A percentile compares a stretch with the other conserved stretches of the same genome.
Evolutionary conservation across 2,329 filamentous ascomycete genomes (phyloP).

Genomic region (Diaporthe aspalathi): DNA sequence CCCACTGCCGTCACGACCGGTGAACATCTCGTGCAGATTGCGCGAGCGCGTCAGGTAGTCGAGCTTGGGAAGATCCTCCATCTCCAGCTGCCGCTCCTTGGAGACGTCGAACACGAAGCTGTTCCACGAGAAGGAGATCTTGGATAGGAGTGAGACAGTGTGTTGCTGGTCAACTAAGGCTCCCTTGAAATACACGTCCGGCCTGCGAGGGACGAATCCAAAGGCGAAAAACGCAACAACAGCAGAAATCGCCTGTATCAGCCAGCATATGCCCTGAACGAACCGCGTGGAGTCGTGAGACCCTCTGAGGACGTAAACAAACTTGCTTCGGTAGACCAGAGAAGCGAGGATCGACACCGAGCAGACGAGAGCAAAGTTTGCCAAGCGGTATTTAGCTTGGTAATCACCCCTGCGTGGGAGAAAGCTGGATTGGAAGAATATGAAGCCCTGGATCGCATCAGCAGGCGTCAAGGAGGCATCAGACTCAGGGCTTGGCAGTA

Average conservation of each 20-base stretch:
- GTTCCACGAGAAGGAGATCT: constrained; percentile 50
- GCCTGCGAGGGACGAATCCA: constrained; percentile 48
- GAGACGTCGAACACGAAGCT: constrained; percentile 46
- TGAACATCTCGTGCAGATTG: constrained; percentile 43
- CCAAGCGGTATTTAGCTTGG: constrained; percentile 44
- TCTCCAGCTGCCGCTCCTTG: constrained; percentile 46
- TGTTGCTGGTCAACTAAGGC: constrained; percentile 51
- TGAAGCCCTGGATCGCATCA: constrained; percentile 40
- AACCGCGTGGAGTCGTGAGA: constrained; percentile 30
- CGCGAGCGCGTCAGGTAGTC: constrained; percentile 47
- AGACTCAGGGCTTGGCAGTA: not conserved
- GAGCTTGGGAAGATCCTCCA: constrained; percentile 48
- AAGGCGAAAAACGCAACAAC: constrained; percentile 44
- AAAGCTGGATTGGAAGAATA: constrained; percentile 46
- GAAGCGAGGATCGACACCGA: constrained; percentile 43
- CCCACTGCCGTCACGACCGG: constrained; percentile 39
- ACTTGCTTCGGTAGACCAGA: constrained; percentile 45
- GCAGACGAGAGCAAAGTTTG: constrained; percentile 45
- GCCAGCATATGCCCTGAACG: constrained; percentile 43
- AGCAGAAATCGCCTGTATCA: constrained; percentile 44
- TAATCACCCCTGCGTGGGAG: constrained; percentile 46
- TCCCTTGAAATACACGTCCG: constrained; percentile 48
- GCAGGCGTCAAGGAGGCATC: not conserved
- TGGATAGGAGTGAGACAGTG: constrained; percentile 46
- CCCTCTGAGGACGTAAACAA: constrained; percentile 42